Percentiles rank a stretch among this genome's conserved stretches.
Evolutionary conservation across 2,329 filamentous ascomycete species (phyloP).

Genomic region (Thyridium curvatum): DNA sequence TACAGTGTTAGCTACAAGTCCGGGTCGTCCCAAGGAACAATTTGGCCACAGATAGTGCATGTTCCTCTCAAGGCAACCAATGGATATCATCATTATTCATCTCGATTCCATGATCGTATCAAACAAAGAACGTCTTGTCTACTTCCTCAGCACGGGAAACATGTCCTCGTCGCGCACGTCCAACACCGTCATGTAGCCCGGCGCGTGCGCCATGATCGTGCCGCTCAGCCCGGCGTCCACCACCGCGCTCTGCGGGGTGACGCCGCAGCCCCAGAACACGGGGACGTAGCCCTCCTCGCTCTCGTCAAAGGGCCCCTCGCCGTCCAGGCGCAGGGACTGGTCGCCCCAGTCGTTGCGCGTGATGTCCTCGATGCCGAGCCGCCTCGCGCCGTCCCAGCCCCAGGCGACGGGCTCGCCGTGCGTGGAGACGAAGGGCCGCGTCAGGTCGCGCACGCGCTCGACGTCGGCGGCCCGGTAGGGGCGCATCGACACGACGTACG

Average conservation of each 20-base stretch:
- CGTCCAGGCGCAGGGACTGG: conserved; percentile 30
- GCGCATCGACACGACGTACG: conserved; percentile 59
- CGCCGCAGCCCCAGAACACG: conserved; percentile 59
- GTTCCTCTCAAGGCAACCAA: no score
- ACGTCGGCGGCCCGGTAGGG: conserved; percentile 45
- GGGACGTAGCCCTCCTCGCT: conserved; percentile 40
- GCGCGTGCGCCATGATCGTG: conserved; percentile 53
- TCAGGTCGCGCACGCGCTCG: conserved; percentile 46
- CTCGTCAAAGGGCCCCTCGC: conserved; percentile 21
- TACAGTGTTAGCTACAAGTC: no score
- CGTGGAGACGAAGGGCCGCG: conserved; percentile 45
- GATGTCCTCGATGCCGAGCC: conserved; percentile 49
- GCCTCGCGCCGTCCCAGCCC: conserved; percentile 12
- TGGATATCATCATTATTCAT: no score
- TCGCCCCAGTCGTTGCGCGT: conserved; percentile 52
- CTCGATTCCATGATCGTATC: conserved; percentile 14
- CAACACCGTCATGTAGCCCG: conserved; percentile 56
- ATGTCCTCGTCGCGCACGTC: conserved; percentile 40
- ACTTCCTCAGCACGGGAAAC: conserved; percentile 6
- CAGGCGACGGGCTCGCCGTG: conserved; percentile 50
- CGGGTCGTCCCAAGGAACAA: no score
- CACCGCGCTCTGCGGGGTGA: conserved; percentile 60
- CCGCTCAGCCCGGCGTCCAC: conserved; percentile 48
- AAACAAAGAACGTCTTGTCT: conserved; percentile 7
- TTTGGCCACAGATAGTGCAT: no score